phyloP scores from a whole-genome alignment of 2,329 filamentous ascomycete species.

The Zymoseptoria pseudotritici region DNA sequence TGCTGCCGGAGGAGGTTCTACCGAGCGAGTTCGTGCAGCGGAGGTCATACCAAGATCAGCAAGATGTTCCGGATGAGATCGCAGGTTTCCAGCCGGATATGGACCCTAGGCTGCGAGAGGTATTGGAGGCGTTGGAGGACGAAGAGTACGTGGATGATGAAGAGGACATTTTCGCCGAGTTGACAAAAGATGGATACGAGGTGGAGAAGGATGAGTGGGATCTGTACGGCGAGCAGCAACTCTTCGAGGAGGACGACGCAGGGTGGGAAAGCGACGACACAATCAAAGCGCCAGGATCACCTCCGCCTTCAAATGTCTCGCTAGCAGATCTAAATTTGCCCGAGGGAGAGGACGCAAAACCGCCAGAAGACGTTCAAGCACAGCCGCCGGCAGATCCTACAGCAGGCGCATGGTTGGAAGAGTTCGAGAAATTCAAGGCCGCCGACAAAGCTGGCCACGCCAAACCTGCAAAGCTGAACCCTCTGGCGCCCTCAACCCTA shows the following conservation, averaged over 20 bases:
- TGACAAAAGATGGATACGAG: constrained; percentile 64
- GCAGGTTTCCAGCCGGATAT: constrained; percentile 95
- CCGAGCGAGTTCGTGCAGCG: constrained; percentile 72
- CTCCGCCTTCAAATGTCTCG: constrained; percentile 12
- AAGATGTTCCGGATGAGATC: constrained; percentile 84
- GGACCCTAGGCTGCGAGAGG: constrained; percentile 87
- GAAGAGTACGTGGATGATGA: constrained; percentile 83
- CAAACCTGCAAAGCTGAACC: constrained; percentile 20
- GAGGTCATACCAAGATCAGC: constrained; percentile 82
- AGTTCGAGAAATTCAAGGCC: constrained; percentile 85
- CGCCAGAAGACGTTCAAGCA: constrained; percentile 29
- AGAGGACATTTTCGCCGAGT: constrained; percentile 73
- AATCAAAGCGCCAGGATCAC: constrained; percentile 53
- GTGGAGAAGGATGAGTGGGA: constrained; percentile 76
- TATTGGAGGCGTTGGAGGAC: constrained; percentile 87
- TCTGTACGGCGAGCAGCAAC: constrained; percentile 32
- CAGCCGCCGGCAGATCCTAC: constrained; percentile 30
- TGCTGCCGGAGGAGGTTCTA: constrained; percentile 67
- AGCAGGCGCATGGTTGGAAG: constrained; percentile 78
- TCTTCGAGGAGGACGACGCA: constrained; percentile 52
- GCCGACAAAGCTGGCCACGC: constrained; percentile 40
- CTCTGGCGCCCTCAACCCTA: constrained; percentile 50
- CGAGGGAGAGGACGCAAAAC: constrained; percentile 44
- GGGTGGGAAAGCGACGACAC: constrained; percentile 96
- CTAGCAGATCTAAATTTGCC: constrained; percentile 29